Base-by-base conservation (phyloP, 78 protist genomes). In the Guillardia theta region DNA sequence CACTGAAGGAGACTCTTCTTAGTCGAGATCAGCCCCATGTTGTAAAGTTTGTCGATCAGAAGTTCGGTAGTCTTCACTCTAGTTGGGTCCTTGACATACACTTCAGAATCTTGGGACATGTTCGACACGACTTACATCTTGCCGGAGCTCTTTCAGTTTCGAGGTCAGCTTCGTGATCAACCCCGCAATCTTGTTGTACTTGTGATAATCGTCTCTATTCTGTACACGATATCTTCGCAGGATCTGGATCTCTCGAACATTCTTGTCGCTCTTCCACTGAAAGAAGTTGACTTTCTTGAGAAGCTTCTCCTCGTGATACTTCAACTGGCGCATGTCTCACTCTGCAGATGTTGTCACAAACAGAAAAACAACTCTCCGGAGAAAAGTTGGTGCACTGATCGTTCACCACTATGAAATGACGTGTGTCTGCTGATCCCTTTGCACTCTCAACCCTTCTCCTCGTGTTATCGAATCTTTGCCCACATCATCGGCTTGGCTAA, bases 251-350 rank as follows among this genome's bases (percentile, higher is more conserved):
- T 97, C 98, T n/a, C 97, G 95, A 4, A 94, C n/a, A 88, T 90
- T 94, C 12, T 78, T 10, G 36, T 96, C 98, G 9, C 36, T 5
- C 92, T 96, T 95, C 97, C 97, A 97, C n/a, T 95, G 64, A 8
- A 94, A 15, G 62, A 97, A 97, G 94, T 97, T 96, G 19, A 90
- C 95, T 94, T 96, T 96, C 96, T 95, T 96, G 70, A 98, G 98
- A 37, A 98, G 95, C 95, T 96, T 96, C 94, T 94, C 64, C 96
- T 98, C 99, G 53, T 96, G 98, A 88, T 83, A 46, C 94, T 96
- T 96, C 77, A 97, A 94, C 54, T 94, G 50, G 15, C 98, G 88
- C 78, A 95, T n/a, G 87, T 24, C 70, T 15, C 15, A 50, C 10
- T 10, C 58, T 50, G n/a, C n/a, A n/a, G n/a, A n/a, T n/a, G n/a